phyloP scores from a whole-genome alignment of 2,329 filamentous ascomycete genomes.

The Pseudogymnoascus sp. region DNA sequence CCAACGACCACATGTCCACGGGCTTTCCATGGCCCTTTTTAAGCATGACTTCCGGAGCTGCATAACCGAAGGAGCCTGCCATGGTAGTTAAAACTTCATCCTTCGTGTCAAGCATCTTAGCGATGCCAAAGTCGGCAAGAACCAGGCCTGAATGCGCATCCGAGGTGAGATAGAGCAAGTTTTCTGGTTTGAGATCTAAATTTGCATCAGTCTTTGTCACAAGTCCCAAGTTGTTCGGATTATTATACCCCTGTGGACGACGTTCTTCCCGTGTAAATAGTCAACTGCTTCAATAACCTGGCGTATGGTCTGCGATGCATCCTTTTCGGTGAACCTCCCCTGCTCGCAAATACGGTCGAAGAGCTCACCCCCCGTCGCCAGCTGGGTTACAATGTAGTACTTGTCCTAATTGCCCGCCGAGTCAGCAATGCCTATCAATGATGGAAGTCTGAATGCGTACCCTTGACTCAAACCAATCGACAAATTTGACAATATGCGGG shows the following conservation, averaged over 20 bases:
- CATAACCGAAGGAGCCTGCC: conserved; percentile 97
- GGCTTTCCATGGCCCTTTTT: conserved; percentile 96
- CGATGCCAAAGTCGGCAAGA: conserved; percentile 94
- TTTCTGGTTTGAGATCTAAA: conserved; percentile 92
- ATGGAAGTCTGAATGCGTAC: conserved; percentile 39
- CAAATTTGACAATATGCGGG: conserved; percentile 92
- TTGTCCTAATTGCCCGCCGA: conserved; percentile 60
- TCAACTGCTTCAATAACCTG: conserved; percentile 89
- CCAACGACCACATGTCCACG: conserved; percentile 98
- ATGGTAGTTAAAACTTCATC: conserved; percentile 93
- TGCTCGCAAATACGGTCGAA: conserved; percentile 98
- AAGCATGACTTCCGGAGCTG: conserved; percentile 95
- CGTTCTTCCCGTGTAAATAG: conserved; percentile 88
- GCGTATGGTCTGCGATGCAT: conserved; percentile 81
- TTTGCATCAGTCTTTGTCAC: not conserved
- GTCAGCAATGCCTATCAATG: not conserved
- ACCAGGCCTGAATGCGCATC: conserved; percentile 75
- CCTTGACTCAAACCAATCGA: conserved; percentile 98
- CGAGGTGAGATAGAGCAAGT: conserved; percentile 83
- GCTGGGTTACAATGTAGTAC: conserved; percentile 97
- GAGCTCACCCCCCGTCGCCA: conserved; percentile 90
- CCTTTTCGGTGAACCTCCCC: conserved; percentile 97
- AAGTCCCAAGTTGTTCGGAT: not conserved
- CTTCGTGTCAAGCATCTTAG: conserved; percentile 89
- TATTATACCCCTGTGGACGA: conserved; percentile 77